phyloP scores from a whole-genome alignment of 2,329 filamentous ascomycete species.

The Teratosphaeriaceae sp. region DNA sequence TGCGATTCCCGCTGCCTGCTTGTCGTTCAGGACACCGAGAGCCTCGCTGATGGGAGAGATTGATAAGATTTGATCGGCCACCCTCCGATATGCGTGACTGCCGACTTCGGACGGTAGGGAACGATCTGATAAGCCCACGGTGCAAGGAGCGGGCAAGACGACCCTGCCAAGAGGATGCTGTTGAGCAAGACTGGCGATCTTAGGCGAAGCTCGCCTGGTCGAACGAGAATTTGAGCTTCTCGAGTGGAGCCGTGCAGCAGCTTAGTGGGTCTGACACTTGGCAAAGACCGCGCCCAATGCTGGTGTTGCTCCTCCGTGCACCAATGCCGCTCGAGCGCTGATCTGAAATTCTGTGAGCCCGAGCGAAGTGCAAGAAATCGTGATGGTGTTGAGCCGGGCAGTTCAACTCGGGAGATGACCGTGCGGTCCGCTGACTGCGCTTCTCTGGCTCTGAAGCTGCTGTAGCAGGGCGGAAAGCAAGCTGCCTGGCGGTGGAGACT shows the following conservation, averaged over 20 bases:
- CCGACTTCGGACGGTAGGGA: constrained; percentile 8
- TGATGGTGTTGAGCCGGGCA: no score
- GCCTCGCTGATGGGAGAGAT: not conserved
- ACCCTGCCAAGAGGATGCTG: constrained; percentile 2
- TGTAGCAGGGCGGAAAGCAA: no score
- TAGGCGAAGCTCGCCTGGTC: not conserved
- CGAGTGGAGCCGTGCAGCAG: not conserved
- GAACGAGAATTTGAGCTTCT: not conserved
- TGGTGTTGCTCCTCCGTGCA: not conserved
- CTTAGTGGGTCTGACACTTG: not conserved
- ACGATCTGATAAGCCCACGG: constrained; percentile 14
- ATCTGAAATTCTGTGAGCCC: not conserved
- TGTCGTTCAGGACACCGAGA: not conserved
- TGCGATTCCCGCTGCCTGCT: not conserved
- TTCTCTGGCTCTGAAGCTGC: no score
- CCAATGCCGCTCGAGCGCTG: not conserved
- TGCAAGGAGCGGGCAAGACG: not conserved
- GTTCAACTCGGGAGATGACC: no score
- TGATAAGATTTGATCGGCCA: constrained; percentile 5
- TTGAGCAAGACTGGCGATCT: not conserved
- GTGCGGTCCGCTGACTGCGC: no score
- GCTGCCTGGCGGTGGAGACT: no score
- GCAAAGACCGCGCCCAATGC: not conserved
- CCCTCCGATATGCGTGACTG: not conserved
- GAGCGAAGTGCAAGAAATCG: no score